Percentiles rank a stretch among this genome's conserved stretches.
Conservation (phyloP, 805 yeast species). For the Yarrowia porcina region DNA sequence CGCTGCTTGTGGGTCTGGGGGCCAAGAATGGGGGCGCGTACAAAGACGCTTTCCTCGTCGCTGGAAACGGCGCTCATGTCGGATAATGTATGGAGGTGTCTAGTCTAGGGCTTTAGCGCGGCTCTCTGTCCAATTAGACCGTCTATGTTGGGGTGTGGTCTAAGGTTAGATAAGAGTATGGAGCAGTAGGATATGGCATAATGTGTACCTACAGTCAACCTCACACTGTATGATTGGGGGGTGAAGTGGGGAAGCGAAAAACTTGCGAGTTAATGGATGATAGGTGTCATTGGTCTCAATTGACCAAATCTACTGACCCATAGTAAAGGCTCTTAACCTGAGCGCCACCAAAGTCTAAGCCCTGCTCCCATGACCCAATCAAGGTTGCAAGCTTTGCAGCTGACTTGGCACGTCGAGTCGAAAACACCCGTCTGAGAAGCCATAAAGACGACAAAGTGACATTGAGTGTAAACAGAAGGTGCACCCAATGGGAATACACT, state of each 20-base stretch:
- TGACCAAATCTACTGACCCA: no score
- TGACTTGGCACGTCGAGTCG: background rate
- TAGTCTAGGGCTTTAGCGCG: background rate
- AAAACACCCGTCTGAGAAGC: no score
- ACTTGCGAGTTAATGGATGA: no score
- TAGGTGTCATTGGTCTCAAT: no score
- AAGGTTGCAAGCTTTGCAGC: background rate
- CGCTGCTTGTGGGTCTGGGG: slow-evolving; percentile 20
- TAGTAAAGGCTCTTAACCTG: background rate
- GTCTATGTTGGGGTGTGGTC: slow-evolving; percentile 11
- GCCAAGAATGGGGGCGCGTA: slow-evolving; percentile 15
- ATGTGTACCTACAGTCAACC: no score
- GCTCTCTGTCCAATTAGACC: background rate
- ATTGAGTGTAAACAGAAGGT: no score
- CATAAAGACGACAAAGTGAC: no score
- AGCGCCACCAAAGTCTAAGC: background rate
- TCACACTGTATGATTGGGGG: no score
- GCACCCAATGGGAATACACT: no score
- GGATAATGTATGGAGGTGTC: background rate
- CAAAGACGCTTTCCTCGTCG: slow-evolving; percentile 24
- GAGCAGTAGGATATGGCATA: background rate
- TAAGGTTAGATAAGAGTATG: slow-evolving; percentile 13
- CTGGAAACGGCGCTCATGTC: slow-evolving; percentile 23
- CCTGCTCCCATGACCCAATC: background rate
- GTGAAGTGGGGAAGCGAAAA: no score